phyloP scores from a whole-genome alignment of 768 basidiomycete species.

The Pulveroboletus ravenelii region DNA sequence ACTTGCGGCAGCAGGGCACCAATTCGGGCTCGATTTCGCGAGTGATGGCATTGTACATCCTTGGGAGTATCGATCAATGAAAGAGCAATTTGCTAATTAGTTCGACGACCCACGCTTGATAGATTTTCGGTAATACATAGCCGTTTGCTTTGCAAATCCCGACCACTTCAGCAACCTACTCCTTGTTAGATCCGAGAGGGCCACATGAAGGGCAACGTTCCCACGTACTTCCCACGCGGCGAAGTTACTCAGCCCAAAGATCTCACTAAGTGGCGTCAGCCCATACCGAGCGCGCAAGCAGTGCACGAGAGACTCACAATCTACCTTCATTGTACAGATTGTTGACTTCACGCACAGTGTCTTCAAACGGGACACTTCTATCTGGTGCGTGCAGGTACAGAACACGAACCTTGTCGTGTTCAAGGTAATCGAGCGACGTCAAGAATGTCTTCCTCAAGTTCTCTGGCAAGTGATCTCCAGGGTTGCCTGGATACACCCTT shows the following conservation, averaged over 20 bases:
- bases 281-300: background rate
- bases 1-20: constrained; percentile 55
- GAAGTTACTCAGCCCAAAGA: constrained; percentile 62
- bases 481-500: constrained; percentile 38
- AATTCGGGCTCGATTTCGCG: constrained; percentile 47
- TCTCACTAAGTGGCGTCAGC: constrained; percentile 34
- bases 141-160: constrained; percentile 51
- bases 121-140: constrained; percentile 51
- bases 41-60: constrained; percentile 48
- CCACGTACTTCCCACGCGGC: constrained; percentile 46
- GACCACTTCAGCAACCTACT: constrained; percentile 54
- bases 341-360: constrained; percentile 50
- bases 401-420: constrained; percentile 42
- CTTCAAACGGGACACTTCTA: constrained; percentile 50
- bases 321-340: constrained; percentile 53
- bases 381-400: constrained; percentile 63
- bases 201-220: background rate
- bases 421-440: constrained; percentile 42
- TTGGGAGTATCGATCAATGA: constrained; percentile 4
- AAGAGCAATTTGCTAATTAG: background rate
- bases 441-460: constrained; percentile 42
- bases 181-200: background rate
- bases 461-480: constrained; percentile 41
- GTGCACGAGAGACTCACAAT: constrained; percentile 36
- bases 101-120: constrained; percentile 42